Conservation (phyloP, 768 basidiomycete genomes). For the Russula olivacea region DNA sequence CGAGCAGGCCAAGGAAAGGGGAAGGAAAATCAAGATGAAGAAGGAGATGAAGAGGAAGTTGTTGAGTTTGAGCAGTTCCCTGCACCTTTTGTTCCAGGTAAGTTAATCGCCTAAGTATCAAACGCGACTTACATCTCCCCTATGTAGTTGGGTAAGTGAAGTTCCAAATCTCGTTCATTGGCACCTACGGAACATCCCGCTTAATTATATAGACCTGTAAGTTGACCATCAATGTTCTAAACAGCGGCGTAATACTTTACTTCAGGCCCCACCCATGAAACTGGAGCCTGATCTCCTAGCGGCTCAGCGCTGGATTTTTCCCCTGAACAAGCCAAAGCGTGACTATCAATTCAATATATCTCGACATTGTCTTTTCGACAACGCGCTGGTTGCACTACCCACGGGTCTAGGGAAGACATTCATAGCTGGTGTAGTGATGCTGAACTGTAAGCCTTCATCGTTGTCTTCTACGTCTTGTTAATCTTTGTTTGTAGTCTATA, state of each 20-base stretch:
- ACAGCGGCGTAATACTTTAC: background rate
- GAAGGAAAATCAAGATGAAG: conserved; percentile 44
- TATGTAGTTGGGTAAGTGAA: conserved; percentile 22
- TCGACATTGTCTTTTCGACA: conserved; percentile 77
- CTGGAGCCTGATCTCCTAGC: conserved; percentile 70
- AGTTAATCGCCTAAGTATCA: conserved; percentile 28
- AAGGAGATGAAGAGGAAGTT: conserved; percentile 42
- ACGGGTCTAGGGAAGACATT: conserved; percentile 98
- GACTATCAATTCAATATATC: conserved; percentile 96
- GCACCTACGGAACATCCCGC: background rate
- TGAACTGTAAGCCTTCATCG: conserved; percentile 62
- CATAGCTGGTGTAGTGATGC: conserved; percentile 94
- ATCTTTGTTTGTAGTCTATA: conserved; percentile 53
- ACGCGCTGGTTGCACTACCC: conserved; percentile 89
- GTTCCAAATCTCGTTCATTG: background rate
- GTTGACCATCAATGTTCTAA: background rate
- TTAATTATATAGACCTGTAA: conserved; percentile 13
- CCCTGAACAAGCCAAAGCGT: conserved; percentile 79
- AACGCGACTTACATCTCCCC: background rate
- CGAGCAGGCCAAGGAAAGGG: conserved; percentile 45
- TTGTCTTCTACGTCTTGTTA: conserved; percentile 2
- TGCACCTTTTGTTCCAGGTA: conserved; percentile 64
- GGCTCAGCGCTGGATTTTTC: conserved; percentile 85
- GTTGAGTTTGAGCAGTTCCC: conserved; percentile 57
- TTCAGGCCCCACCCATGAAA: conserved; percentile 71